Base-by-base conservation (phyloP, 768 basidiomycete genomes). In the Favolaschia claudopus region DNA sequence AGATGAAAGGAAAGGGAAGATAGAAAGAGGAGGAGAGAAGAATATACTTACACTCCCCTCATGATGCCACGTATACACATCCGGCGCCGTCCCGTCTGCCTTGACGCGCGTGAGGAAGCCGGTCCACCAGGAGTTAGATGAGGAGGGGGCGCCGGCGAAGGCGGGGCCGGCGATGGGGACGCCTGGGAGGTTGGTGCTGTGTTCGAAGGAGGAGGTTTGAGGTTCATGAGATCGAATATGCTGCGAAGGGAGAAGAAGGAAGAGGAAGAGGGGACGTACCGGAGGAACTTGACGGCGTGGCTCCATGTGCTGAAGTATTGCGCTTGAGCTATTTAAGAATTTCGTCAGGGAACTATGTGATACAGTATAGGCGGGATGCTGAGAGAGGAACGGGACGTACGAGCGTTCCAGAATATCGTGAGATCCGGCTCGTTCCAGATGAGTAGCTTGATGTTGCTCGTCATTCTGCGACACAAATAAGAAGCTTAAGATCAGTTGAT, bases 341-440 rank as follows among this genome's bases (percentile, higher is more conserved):
- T n/a, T n/a, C n/a, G n/a, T n/a, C n/a, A n/a, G n/a, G n/a, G n/a
- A n/a, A n/a, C n/a, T n/a, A n/a, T n/a, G n/a, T n/a, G n/a, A n/a
- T n/a, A n/a, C n/a, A n/a, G n/a, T n/a, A n/a, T n/a, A 28, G 17
- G 34, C 15, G 20, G 7, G 19, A 29, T 19, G 39, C 13, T 5
- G 24, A n/a, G 7, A 3, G 31, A 55, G 63, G 57, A 28, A 65
- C 66, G 38, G 36, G 50, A 55, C 66, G 57, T 32, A 65, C 66
- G 38, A 32, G 50, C 58, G 31, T 48, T 57, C 66, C 66, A 67
- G 53, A 67, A 67, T 2, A 32, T 12, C 9, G 57, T 49, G 4
- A 64, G 44, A 34, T 67, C 63, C 13, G 66, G 63, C 39, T 67
- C 66, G 54, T 67, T 67, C 66, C 66, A 67, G 15, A 67, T 65